phyloP scores from a whole-genome alignment of 108 stramenopile species.

The Nannochloropsis oceanica region DNA sequence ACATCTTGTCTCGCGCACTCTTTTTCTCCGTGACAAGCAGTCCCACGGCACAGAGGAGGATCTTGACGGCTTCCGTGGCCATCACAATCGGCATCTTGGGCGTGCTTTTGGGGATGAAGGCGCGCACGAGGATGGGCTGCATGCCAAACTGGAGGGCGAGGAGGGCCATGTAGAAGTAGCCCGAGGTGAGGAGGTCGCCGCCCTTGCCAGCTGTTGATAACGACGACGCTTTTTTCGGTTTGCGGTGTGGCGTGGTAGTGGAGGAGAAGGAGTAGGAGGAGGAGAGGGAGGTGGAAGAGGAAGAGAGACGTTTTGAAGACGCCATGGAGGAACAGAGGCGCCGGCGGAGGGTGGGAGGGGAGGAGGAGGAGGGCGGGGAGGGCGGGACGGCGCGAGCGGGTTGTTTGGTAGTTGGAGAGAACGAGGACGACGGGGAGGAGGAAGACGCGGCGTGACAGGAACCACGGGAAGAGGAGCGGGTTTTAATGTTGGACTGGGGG shows the following conservation, averaged over 20 bases:
- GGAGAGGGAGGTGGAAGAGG: not conserved
- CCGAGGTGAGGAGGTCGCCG: not conserved
- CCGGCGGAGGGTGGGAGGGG: not conserved
- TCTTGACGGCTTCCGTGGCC: constrained; percentile 47
- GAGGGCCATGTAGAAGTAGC: not conserved
- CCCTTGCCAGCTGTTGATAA: not conserved
- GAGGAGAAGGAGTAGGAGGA: not conserved
- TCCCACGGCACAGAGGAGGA: constrained; percentile 41
- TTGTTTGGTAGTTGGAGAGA: too few species aligned
- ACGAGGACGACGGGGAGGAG: too few species aligned
- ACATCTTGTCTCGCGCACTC: not conserved
- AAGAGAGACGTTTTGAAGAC: not conserved
- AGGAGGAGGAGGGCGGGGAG: not conserved
- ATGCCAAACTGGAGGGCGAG: constrained; percentile 68
- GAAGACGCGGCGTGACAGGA: too few species aligned
- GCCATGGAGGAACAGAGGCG: not conserved
- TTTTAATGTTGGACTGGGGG: too few species aligned
- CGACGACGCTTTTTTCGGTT: not conserved
- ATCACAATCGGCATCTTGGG: constrained; percentile 44
- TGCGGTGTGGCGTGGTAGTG: not conserved
- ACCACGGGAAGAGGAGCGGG: too few species aligned
- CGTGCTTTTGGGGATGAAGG: constrained; percentile 46
- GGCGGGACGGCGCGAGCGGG: not conserved
- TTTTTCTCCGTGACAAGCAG: not conserved
- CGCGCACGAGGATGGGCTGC: constrained; percentile 61